Base-by-base conservation (phyloP, 345 rosid genomes). In the Pugionium dolabratum region DNA sequence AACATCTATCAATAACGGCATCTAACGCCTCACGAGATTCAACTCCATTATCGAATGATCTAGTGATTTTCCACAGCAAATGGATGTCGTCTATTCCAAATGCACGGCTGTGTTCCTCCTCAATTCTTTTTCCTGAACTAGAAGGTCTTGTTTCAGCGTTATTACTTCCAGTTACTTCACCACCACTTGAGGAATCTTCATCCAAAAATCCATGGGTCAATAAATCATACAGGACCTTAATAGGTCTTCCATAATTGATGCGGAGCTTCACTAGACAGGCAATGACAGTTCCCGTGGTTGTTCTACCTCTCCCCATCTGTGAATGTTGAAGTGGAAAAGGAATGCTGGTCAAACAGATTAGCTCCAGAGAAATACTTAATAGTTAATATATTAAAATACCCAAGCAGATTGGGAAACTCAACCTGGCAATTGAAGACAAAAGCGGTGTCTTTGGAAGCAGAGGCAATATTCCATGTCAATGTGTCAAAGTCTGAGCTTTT, bases 241-340 rank as follows among this genome's bases (percentile, higher is more conserved):
- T 76, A 52, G 97, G 99, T 75, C 92, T 86, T 49, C 97, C 99
- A 75, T 79, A 69, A 72, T 88, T 90, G 7, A 94, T 83, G 46
- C 97, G 83, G 64, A 86, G 96, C 78, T 90, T 86, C 62, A 94
- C 79, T 76, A 94, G 96, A 78, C 99, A 94, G 42, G 99, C 99
- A 75, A 94, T 90, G 52, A 90, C 99, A 64, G 99, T 90, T 59
- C 97, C 99, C 49, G 97, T 86, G 26, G 99, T 94, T n/a, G 99
- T 94, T 81, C 99, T 90, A 76, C 99, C 99, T 79, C 86, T 90
- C 66, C 99, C 99, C 96, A 94, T 94, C 97, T 93, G 81, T 42
- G 57, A 71, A 54, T 42, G 62, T 59, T n/a, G 54, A 52, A 67
- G 42, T 33, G 9, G 60, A 73, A 56, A 52, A 39, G 37, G 32